Evolutionary conservation across 2,329 filamentous ascomycete species (phyloP), one percentile per base, ranked within the genome.

Genomic region (Penicillium sp.): DNA sequence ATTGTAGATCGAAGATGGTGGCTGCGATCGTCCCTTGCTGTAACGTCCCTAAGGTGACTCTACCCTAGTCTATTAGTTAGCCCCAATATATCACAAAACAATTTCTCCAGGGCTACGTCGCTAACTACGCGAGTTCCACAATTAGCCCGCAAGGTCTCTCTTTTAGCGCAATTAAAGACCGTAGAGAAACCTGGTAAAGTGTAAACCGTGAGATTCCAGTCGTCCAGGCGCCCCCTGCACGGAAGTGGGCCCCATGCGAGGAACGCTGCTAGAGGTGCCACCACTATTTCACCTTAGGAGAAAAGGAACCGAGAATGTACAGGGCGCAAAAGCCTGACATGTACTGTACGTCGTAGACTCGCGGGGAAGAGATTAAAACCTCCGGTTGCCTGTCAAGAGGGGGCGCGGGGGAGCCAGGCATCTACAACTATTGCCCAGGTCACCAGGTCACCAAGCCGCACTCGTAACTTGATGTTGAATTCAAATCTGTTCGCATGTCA

Each of bases 381-480:
- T 14, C 6, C 6, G 14, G 25, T 29, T 27, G 25, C 43, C 43
- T 45, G 43, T 14, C 9, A 18, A 29, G 42, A n/a, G 26, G 7
- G 6, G 42, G 22, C 15, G 23, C 25, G n/a, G 43, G 26, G n/a
- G 4, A 40, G 37, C 37, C 18, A 50, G 35, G 48, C 37, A 29
- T 65, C 59, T 61, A 64, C 62, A 58, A 54, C 49, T 58, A 61
- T 27, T 57, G 40, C 49, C 53, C 23, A 6, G 25, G 7, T 37
- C 14, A 25, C 5, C 29, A 31, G 12, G 14, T 4, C 2, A 31
- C 14, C 29, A 33, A 37, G 29, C 45, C 29, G 20, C 44, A 48
- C 12, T 33, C 5, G 45, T 14, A 25, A 9, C 20, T 46, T 11
- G 5, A 31, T n/a, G 11, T 20, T 22, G 18, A 12, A 40, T 40